phyloP scores from a whole-genome alignment of 2,329 filamentous ascomycete genomes.

The Aphanoascus verrucosus region DNA sequence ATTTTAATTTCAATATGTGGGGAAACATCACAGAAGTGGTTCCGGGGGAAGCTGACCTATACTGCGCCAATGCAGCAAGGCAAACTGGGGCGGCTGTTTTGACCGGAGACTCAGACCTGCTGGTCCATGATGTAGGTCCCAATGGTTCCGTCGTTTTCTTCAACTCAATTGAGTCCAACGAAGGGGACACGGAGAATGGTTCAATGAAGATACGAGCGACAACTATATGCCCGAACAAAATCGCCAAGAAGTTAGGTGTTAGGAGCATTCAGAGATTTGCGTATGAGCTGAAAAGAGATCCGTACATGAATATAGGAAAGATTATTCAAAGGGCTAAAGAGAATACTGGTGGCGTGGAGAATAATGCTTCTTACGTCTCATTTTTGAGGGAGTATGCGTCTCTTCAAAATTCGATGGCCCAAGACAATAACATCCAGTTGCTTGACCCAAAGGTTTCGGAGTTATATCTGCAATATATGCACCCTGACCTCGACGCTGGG shows the following conservation, averaged over 20 bases:
- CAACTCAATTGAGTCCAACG: constrained; percentile 42
- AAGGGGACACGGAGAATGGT: background rate
- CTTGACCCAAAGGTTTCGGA: constrained; percentile 45
- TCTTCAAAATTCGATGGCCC: constrained; percentile 11
- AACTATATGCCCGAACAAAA: constrained; percentile 30
- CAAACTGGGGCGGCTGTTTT: constrained; percentile 49
- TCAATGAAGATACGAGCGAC: constrained; percentile 23
- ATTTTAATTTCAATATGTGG: constrained; percentile 23
- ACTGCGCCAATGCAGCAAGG: constrained; percentile 59
- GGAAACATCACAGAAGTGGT: constrained; percentile 47
- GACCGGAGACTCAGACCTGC: constrained; percentile 78
- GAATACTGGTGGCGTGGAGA: constrained; percentile 13
- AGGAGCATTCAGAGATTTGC: constrained; percentile 28
- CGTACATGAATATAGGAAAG: constrained; percentile 22
- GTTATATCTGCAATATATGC: constrained; percentile 37
- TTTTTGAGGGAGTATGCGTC: constrained; percentile 31
- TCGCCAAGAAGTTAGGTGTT: constrained; percentile 28
- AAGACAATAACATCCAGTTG: background rate
- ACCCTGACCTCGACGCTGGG: constrained; percentile 16
- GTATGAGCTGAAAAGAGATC: constrained; percentile 30
- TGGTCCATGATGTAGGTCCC: constrained; percentile 59
- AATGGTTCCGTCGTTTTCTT: constrained; percentile 58
- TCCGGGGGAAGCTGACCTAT: constrained; percentile 74
- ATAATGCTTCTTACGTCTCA: constrained; percentile 19
- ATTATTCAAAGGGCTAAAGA: constrained; percentile 26